Evolutionary conservation across 202 grass and related monocot genomes (phyloP).

Genomic region (Elaeis oleifera): DNA sequence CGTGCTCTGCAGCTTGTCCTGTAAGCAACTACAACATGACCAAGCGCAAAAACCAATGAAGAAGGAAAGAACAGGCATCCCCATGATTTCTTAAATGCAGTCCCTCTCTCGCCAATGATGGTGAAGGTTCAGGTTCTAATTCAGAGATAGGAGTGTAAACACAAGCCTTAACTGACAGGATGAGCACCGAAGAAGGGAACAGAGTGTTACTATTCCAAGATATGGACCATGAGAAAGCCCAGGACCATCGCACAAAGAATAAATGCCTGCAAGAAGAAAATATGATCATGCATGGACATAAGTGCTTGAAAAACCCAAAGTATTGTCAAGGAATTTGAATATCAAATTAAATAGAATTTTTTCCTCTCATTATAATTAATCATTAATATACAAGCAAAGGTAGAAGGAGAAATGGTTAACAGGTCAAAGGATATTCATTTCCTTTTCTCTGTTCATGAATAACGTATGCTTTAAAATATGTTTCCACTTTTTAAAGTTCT

Average conservation of each 20-base stretch:
- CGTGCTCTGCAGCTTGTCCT: conserved; percentile 69
- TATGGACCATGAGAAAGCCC: conserved; percentile 49
- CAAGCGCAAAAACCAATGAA: conserved; percentile 57
- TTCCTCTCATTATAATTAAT: too few species aligned
- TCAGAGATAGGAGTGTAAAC: conserved; percentile 55
- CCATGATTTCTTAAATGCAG: conserved; percentile 58
- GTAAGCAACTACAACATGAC: conserved; percentile 72
- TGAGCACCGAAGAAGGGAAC: conserved; percentile 50
- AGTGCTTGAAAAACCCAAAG: too few species aligned
- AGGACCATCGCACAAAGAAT: conserved; percentile 45
- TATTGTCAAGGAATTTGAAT: too few species aligned
- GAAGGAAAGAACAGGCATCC: conserved; percentile 75
- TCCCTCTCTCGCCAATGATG: conserved; percentile 49
- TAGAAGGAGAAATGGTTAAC: too few species aligned
- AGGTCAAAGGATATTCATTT: too few species aligned
- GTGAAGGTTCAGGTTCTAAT: conserved; percentile 55
- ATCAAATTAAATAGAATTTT: too few species aligned
- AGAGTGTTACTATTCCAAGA: conserved; percentile 44
- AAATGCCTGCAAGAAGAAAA: conserved; percentile 47
- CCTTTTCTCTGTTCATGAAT: too few species aligned
- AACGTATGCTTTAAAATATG: too few species aligned
- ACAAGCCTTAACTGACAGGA: conserved; percentile 69
- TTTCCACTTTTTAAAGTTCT: too few species aligned
- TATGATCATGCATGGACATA: conserved; percentile 8
- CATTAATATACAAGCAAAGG: too few species aligned